Base-by-base conservation (phyloP, 2,329 filamentous ascomycete species). In the Penicillium hordei region DNA sequence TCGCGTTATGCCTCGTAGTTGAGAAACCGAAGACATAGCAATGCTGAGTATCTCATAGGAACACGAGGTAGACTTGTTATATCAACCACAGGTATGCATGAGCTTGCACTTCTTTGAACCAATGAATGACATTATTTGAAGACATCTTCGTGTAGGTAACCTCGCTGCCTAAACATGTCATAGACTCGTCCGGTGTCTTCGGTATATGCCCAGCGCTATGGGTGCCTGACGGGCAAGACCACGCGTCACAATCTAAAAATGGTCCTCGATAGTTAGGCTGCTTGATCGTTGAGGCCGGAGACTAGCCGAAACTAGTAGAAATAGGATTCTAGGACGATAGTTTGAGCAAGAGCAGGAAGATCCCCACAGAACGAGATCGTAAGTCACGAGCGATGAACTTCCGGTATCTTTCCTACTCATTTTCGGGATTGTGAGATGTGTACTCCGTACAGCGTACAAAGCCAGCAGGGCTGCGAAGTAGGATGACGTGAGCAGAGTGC, bases 401-500 rank as follows among this genome's bases (percentile, higher is more conserved):
- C 15, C 19, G 8, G 19, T 17, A 46, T 46, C 1, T 23, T 7
- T 17, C 19, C 9, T 34, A 23, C 34, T 23, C 29, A 23, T 33
- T 48, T 23, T 19, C 2, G 6, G 17, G 19, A 23, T 23, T n/a
- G 3, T 12, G 13, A 15, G 9, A 34, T 34, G 19, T 48, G 43
- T 31, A 29, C 27, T 10, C 2, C 0, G 29, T 34, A 44, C 19
- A 7, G 9, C 34, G 39, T 39, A 21, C 23, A 25, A 39, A 50
- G 25, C 25, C 12, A 50, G 33, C 17, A 50, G 31, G 19, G 9
- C 15, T 15, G 13, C 12, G 25, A 34, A 40, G 29, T 29, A 38
- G 13, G 39, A 51, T 55, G 53, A 55, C 53, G 53, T 55, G 46
- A 31, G 38, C 45, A 27, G n/a, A 12, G 38, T 23, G 39, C 33